Evolutionary conservation across 2,329 filamentous ascomycete species (phyloP), one percentile per base, ranked within the genome.

Genomic region (Rutstroemia sp.): DNA sequence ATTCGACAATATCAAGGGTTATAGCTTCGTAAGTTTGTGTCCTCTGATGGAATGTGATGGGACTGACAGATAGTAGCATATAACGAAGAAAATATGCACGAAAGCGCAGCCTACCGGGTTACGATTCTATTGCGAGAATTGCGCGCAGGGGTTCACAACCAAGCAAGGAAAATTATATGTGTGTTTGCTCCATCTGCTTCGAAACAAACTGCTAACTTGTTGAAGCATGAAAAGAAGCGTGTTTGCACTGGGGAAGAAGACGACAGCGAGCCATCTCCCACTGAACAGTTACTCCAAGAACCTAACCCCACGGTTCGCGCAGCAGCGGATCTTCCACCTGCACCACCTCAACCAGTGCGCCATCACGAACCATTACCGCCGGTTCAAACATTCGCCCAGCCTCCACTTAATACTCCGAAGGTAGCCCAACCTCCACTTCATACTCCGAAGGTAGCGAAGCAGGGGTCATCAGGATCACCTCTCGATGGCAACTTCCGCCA

Each of bases 161-260:
- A 63, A 58, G 38, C 57, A 58, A 48, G 61, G 61, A 41, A 53
- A 57, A 38, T 37, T 63, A 19, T 67, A 67, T 48, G 60, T 62
- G 52, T 23, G 60, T 61, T 44, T 48, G 2, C 14, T 37, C 16
- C 30, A 7, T 48, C 10, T 45, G 7, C 9, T 19, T 37, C 19
- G 14, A 19, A 16, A 19, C 23, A 48, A 48, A 34, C 12, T 30
- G n/a, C 34, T 57, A 45, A 41, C 14, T n/a, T 21, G 2, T 12
- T 17, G 41, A 45, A 56, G 54, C 54, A 56, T 42, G 41, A 52
- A 52, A 56, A 52, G 54, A 56, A 56, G 42, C 48, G 54, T 16
- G 54, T 56, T 23, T 56, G 54, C 19, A 39, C 25, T 10, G 54
- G 54, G 5, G 41, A 39, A 47, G 52, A 55, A 14, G 45, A 50